phyloP scores from a whole-genome alignment of 164 flowering plant species.

The Aristolochia californica region DNA sequence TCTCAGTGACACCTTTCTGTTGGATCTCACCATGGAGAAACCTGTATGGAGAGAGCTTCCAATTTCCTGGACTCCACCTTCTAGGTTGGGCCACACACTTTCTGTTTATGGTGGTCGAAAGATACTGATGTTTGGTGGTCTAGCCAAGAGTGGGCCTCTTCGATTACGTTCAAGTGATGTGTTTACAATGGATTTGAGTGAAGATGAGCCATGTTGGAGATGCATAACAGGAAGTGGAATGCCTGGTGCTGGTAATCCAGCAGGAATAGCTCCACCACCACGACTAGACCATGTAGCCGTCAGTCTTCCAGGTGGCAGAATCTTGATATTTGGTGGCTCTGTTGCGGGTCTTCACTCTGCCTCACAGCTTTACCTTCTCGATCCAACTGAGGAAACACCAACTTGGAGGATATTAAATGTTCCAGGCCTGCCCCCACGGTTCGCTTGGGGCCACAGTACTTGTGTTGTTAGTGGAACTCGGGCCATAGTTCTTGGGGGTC shows the following conservation, averaged over 20 bases:
- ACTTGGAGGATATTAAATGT: constrained; percentile 90
- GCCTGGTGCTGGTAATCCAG: constrained; percentile 91
- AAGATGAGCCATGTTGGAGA: constrained; percentile 87
- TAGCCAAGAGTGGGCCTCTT: constrained; percentile 87
- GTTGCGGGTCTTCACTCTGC: constrained; percentile 95
- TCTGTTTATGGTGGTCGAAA: constrained; percentile 85
- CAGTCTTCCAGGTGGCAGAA: constrained; percentile 83
- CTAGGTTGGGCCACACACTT: constrained; percentile 77
- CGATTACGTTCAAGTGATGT: constrained; percentile 85
- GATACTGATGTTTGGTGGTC: constrained; percentile 88
- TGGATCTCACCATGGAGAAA: constrained; percentile 80
- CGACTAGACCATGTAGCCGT: constrained; percentile 92
- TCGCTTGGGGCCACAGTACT: constrained; percentile 94
- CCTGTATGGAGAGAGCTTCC: constrained; percentile 92
- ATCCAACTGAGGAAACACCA: constrained; percentile 90
- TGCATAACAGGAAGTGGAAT: constrained; percentile 80
- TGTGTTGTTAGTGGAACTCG: constrained; percentile 92
- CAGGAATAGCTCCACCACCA: constrained; percentile 84
- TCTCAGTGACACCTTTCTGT: constrained; percentile 74
- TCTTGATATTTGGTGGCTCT: constrained; percentile 88
- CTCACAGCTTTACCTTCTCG: constrained; percentile 72
- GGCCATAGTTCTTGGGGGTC: constrained; percentile 86
- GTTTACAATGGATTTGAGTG: constrained; percentile 78
- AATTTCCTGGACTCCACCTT: constrained; percentile 82
- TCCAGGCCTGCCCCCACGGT: constrained; percentile 79